Base-by-base conservation (phyloP, 1,284 basidiomycete species). In the Inonotus hispidus region DNA sequence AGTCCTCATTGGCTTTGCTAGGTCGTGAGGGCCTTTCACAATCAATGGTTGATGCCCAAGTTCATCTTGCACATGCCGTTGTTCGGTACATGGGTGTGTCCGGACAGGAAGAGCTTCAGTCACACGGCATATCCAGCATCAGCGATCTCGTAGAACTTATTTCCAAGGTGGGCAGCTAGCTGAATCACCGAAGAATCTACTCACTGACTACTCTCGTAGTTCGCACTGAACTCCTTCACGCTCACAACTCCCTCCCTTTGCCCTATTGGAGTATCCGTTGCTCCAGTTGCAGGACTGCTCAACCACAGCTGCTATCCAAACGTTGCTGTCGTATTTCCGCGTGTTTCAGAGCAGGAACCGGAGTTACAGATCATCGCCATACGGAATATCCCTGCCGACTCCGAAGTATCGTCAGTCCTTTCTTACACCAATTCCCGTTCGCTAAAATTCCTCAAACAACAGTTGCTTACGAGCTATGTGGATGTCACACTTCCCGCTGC, bases 271-370 rank as follows among this genome's bases (percentile, higher is more conserved):
- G 84, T 88, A 1, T 84, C 87, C 32, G 79, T 95, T 27, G 90
- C 91, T 0, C 93, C 94, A 0, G 67, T 83, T 0, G 77, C 88
- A 10, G 93, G 95, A 0, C 78, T 98, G 35, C 81, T 91, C 66
- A 98, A 98, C 68, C 95, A 98, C 70, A 92, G 93, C 0, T 98
- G 95, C 69, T 80, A 83, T 23, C 95, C 95, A 0, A 96, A 97
- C 66, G 92, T 90, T 0, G 92, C 89, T 27, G 82, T 95, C 29
- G 92, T 98, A 1, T 98, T 95, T 70, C 94, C 95, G 41, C 76
- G 81, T 14, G 63, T 75, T 27, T 68, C 78, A 23, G 29, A 57
- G 10, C 64, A 69, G 39, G 85, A 88, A 68, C 85, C 87, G 1
- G 70, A 78, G 11, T 85, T 95, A 81, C 81, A 88, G 43, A 79